phyloP scores from a whole-genome alignment of 2,329 filamentous ascomycete species.

The Neoscytalidium dimidiatum region DNA sequence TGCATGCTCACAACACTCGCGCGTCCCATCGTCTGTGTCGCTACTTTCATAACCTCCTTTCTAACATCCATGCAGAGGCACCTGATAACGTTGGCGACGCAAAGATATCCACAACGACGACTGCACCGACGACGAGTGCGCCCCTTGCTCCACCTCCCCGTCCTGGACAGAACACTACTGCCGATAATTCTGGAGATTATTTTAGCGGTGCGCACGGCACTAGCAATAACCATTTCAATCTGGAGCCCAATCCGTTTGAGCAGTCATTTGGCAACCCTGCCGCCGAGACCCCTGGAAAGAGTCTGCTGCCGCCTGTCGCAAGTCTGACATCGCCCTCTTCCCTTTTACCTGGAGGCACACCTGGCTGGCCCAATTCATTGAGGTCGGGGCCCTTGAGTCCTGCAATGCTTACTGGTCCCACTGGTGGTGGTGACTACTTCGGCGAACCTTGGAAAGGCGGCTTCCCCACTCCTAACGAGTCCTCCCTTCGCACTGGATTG shows the following conservation, averaged over 20 bases:
- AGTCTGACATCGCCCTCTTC: slow-evolving; percentile 81
- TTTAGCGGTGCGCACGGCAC: slow-evolving; percentile 47
- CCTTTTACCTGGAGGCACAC: slow-evolving; percentile 71
- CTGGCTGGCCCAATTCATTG: slow-evolving; percentile 79
- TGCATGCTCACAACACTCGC: neutral
- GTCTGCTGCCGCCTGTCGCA: slow-evolving; percentile 84
- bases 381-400: slow-evolving; percentile 92
- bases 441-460: slow-evolving; percentile 79
- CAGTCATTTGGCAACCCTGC: slow-evolving; percentile 77
- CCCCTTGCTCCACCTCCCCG: slow-evolving; percentile 56
- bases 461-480: slow-evolving; percentile 96
- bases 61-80: slow-evolving; percentile 15
- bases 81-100: slow-evolving; percentile 22
- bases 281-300: slow-evolving; percentile 76
- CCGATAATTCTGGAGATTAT: slow-evolving; percentile 42
- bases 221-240: slow-evolving; percentile 55
- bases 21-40: neutral
- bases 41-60: neutral
- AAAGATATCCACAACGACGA: slow-evolving; percentile 30
- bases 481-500: slow-evolving; percentile 83
- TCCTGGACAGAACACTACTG: slow-evolving; percentile 36
- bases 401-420: slow-evolving; percentile 90
- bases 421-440: slow-evolving; percentile 78
- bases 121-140: slow-evolving; percentile 43
- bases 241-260: slow-evolving; percentile 96